These are phyloP conservation scores for Endothia cerciana DNA, from an alignment of 2,329 filamentous ascomycete genomes.

Conservation along the genomic window DNA sequence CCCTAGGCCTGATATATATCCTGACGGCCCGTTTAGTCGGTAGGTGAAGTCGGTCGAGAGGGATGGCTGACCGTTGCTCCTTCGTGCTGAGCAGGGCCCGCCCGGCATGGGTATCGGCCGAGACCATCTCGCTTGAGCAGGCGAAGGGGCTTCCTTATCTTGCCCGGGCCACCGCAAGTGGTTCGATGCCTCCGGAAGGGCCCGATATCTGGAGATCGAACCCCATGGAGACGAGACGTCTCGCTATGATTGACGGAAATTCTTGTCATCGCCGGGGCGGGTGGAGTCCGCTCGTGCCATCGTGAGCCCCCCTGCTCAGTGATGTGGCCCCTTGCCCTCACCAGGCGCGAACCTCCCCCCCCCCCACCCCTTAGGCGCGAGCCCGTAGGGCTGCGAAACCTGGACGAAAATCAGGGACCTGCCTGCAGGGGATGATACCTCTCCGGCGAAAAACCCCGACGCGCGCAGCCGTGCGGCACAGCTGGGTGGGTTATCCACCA, in stretches of 20 bases:
- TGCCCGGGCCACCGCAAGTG: conserved; percentile 12
- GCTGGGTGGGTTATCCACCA: background rate
- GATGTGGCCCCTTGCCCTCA: background rate
- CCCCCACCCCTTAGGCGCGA: background rate
- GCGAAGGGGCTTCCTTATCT: conserved; percentile 9
- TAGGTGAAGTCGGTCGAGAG: no score
- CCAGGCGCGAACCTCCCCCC: background rate
- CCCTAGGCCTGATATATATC: background rate
- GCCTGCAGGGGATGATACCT: background rate
- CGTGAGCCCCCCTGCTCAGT: background rate
- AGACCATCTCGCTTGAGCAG: conserved; percentile 9
- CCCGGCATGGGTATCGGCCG: background rate
- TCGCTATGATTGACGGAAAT: conserved; percentile 27
- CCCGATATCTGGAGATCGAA: conserved; percentile 9
- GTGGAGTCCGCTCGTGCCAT: conserved; percentile 17
- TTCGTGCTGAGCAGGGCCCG: background rate
- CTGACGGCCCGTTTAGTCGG: no score
- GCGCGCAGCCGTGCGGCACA: background rate
- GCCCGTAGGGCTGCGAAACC: background rate
- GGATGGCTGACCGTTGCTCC: no score
- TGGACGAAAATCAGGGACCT: conserved; percentile 1
- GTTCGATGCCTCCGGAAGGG: conserved; percentile 24
- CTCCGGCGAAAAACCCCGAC: background rate
- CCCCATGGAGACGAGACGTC: conserved; percentile 7
- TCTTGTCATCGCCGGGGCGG: background rate